These are phyloP conservation scores for Heliosperma pusillum DNA, from an alignment of 148 eudicot species.

Conservation along the genomic window DNA sequence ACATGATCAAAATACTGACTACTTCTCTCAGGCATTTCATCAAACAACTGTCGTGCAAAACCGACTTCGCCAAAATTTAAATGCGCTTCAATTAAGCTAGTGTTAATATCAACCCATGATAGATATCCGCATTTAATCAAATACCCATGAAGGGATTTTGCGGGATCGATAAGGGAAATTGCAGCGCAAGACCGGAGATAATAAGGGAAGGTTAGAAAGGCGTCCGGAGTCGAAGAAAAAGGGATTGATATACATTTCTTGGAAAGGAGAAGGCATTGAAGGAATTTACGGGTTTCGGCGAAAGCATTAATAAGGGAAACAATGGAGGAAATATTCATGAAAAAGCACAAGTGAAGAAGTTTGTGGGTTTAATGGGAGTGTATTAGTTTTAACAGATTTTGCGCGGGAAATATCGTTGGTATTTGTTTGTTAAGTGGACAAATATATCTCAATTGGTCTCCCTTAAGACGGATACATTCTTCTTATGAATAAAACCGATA, in stretches of 20 bases:
- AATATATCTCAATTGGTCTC: too few species aligned
- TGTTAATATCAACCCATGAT: slow-evolving; percentile 20
- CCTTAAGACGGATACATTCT: too few species aligned
- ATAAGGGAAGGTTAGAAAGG: slow-evolving; percentile 22
- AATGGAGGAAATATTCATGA: neutral
- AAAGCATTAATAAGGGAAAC: slow-evolving; percentile 22
- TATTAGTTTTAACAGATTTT: neutral
- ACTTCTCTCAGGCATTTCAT: slow-evolving; percentile 35
- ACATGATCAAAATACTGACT: slow-evolving; percentile 20
- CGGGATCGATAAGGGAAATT: slow-evolving; percentile 22
- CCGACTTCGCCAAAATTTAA: slow-evolving; percentile 17
- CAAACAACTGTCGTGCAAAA: slow-evolving; percentile 31
- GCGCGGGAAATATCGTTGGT: neutral
- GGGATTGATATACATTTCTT: slow-evolving; percentile 14
- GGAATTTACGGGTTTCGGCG: slow-evolving; percentile 21
- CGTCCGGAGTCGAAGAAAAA: neutral
- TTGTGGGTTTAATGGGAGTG: too few species aligned
- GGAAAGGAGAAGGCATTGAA: slow-evolving; percentile 35
- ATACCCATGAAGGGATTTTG: slow-evolving; percentile 29
- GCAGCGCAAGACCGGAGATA: slow-evolving; percentile 29
- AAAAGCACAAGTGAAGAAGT: neutral
- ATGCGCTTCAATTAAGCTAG: slow-evolving; percentile 25
- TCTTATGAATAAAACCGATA: too few species aligned
- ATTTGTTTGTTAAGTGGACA: too few species aligned
- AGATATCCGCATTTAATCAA: slow-evolving; percentile 31